Evolutionary conservation across 2,329 filamentous ascomycete species (phyloP), one percentile per base, ranked within the genome.

Genomic region (Diplocarpon rosae): DNA sequence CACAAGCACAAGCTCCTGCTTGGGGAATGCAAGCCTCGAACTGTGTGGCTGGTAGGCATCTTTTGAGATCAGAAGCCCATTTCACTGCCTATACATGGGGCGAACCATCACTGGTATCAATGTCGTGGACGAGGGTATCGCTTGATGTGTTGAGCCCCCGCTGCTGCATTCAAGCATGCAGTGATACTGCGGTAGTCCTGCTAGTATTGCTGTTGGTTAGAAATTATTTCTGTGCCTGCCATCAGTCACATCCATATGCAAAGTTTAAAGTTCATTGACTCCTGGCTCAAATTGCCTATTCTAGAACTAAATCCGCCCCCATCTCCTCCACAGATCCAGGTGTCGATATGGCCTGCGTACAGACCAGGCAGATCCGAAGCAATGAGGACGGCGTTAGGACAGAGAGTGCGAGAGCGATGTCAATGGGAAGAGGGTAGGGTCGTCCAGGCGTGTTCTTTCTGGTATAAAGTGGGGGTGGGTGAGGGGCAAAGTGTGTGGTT

Each of bases 361-460:
- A 52, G 53, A 47, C 41, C 32, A 41, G 48, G 48, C 48, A 52
- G 39, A 44, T 32, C 48, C 55, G 51, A 43, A 24, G 43, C 44
- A 54, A 48, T 55, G 52, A 24, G 45, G 46, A 43, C 45, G 53
- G 47, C 51, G 40, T 46, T 46, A 27, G 39, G 39, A 38, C n/a
- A n/a, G n/a, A 41, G 39, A 20, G 49, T 51, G 48, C 55, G 52
- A 43, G 47, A 59, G 56, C 50, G 56, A 59, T 49, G 45, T 48
- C 38, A 46, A 55, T 46, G 53, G 52, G 43, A 46, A 48, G 45
- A 44, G 37, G 45, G 45, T 46, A 42, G 47, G 48, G 39, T 28
- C 45, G 28, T 49, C 42, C 43, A 52, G 40, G 46, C 47, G 49
- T 44, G 39, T 44, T 42, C 44, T 51, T 44, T 42, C 44, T 51